Evolutionary conservation across 2,329 filamentous ascomycete genomes (phyloP), one percentile per base, ranked within the genome.

Genomic region (Beauveria sp.): DNA sequence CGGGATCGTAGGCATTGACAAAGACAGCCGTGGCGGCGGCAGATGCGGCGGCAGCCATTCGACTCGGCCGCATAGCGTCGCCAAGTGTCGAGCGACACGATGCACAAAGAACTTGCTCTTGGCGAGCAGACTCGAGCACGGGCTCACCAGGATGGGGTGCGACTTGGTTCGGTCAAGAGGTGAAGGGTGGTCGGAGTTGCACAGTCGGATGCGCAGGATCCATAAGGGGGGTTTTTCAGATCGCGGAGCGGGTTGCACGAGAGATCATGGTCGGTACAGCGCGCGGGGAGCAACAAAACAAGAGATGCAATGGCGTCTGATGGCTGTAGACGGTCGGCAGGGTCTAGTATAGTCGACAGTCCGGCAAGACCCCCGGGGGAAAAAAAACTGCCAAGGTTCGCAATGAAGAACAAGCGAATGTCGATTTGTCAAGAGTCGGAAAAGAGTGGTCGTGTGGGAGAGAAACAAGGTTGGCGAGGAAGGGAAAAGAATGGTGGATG

Each of bases 61-160:
- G 57, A 53, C 57, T 60, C 18, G 26, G 34, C 49, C 60, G 60
- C 60, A 62, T 62, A 34, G 31, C 60, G 51, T 56, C 60, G 52
- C 22, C 52, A 22, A 18, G 45, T 51, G 52, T 56, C 60, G 3
- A 56, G 52, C 60, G 52, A 56, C 60, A 56, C 51, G 22, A 24
- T 50, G 31, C 3, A 16, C 24, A 56, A 22, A 40, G n/a, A 49
- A 31, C 18, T 45, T 53, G 57, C 57, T 60, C 49, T 18, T 6
- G 24, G 57, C 48, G n/a, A 60, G 49, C 49, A 50, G 49, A 40
- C 31, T 50, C 26, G 24, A 18, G 16, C 3, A 38, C 18, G 20
- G 46, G 43, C 18, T 51, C 34, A 48, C 31, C 8, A 59, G 51
- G 7, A 40, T 38, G 22, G 12, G 10, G 10, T 38, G 46, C 48